Evolutionary conservation across 1,139 yeast genomes (phyloP).

Genomic region (Protomyces lactucae-debilis): DNA sequence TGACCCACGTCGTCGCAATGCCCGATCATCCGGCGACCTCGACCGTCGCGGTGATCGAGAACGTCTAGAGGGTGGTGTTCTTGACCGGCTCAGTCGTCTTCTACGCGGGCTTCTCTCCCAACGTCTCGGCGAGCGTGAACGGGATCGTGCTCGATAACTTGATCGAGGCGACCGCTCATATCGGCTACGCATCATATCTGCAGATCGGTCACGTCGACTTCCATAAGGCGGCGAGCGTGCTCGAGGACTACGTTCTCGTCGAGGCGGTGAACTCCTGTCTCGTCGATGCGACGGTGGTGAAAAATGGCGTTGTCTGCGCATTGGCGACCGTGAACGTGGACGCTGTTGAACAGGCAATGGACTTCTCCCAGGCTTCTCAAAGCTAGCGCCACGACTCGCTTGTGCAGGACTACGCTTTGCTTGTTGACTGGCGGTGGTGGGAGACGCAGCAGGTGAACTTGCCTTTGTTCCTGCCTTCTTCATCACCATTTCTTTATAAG

Average conservation of each 20-base stretch:
- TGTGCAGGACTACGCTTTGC: background rate
- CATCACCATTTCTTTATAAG: slow-evolving; percentile 6
- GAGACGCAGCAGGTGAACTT: background rate
- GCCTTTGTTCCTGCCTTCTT: background rate
- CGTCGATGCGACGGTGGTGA: background rate
- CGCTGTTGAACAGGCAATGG: background rate
- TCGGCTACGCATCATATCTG: background rate
- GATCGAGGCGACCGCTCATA: background rate
- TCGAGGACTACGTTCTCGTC: background rate
- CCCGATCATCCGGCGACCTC: background rate
- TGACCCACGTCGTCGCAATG: too few species aligned
- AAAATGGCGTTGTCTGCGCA: background rate
- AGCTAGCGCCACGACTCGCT: background rate
- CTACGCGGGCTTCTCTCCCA: background rate
- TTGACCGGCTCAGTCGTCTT: background rate
- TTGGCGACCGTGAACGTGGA: background rate
- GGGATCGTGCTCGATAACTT: background rate
- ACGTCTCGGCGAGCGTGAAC: background rate
- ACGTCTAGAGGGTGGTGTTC: background rate
- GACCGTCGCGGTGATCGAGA: background rate
- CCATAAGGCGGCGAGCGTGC: background rate
- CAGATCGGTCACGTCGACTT: background rate
- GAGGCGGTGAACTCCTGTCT: background rate
- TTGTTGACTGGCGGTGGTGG: background rate
- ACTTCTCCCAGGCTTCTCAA: background rate